Conservation (phyloP, 345 rosid genomes). For the Euclidium syriacum region DNA sequence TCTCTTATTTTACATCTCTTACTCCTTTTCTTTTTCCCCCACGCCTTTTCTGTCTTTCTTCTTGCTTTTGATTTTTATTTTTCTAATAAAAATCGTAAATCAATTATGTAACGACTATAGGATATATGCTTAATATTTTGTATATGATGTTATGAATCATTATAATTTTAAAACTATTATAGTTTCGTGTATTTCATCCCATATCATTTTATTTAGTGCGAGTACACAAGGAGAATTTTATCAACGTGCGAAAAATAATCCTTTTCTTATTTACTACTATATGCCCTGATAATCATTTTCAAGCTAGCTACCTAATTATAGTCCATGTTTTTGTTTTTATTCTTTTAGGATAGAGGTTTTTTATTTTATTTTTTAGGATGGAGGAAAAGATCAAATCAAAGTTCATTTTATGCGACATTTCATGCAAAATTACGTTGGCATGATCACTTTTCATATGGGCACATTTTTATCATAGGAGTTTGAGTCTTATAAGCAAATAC, state of each 20-base stretch:
- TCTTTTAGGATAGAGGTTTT: too few relatives aligned
- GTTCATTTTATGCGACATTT: constrained; percentile 25
- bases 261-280: too few relatives aligned
- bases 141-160: too few relatives aligned
- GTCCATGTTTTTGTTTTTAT: too few relatives aligned
- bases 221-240: too few relatives aligned
- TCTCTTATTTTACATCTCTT: constrained; percentile 14
- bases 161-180: too few relatives aligned
- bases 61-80: neutral
- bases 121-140: too few relatives aligned
- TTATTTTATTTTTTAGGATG: neutral
- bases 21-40: constrained; percentile 6
- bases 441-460: constrained; percentile 34
- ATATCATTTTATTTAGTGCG: too few relatives aligned
- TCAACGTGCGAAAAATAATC: too few relatives aligned
- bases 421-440: constrained; percentile 37
- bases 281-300: too few relatives aligned
- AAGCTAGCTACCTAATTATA: too few relatives aligned
- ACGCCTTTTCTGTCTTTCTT: constrained; percentile 27
- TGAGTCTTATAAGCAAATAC: constrained; percentile 30
- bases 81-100: neutral
- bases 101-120: neutral
- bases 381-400: neutral
- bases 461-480: constrained; percentile 22
- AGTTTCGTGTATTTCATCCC: too few relatives aligned